Conservation (phyloP, 306 rosid genomes). For the Castanea crenata region DNA sequence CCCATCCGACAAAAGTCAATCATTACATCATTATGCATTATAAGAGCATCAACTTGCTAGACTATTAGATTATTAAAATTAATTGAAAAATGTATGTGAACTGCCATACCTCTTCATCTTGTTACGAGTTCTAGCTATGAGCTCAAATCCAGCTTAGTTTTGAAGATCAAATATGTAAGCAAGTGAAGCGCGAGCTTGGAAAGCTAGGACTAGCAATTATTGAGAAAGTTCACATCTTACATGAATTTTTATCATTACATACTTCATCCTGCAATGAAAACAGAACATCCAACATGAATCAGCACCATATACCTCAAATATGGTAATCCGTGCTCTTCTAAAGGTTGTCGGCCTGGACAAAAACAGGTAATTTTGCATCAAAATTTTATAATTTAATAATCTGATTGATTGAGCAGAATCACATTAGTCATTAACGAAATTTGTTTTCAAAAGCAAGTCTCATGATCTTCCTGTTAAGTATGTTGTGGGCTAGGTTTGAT, state of each 20-base stretch:
- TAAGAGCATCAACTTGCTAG: too few relatives aligned
- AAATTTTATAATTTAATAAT: not conserved
- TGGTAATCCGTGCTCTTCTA: not conserved
- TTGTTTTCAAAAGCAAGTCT: not conserved
- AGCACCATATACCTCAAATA: conserved; percentile 10
- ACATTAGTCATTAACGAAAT: fast-evolving
- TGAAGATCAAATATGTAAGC: not conserved
- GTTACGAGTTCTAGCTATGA: not conserved
- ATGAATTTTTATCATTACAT: conserved; percentile 59
- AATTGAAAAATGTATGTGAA: not conserved
- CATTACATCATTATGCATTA: too few relatives aligned
- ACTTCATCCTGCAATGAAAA: conserved; percentile 53
- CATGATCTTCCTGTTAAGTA: too few relatives aligned
- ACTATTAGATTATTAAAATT: too few relatives aligned
- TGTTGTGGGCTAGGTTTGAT: not conserved
- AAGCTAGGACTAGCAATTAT: not conserved
- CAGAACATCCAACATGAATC: not conserved
- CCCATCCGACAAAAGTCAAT: too few relatives aligned
- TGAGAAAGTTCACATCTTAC: conserved; percentile 48
- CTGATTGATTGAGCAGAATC: not conserved
- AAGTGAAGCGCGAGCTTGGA: not conserved
- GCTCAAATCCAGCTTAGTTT: not conserved
- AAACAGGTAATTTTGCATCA: not conserved
- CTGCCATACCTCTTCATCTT: not conserved
- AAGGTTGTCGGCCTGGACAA: conserved; percentile 67